Conservation (phyloP, 495 filamentous ascomycete species). For the Talaromyces nanjingensis region DNA sequence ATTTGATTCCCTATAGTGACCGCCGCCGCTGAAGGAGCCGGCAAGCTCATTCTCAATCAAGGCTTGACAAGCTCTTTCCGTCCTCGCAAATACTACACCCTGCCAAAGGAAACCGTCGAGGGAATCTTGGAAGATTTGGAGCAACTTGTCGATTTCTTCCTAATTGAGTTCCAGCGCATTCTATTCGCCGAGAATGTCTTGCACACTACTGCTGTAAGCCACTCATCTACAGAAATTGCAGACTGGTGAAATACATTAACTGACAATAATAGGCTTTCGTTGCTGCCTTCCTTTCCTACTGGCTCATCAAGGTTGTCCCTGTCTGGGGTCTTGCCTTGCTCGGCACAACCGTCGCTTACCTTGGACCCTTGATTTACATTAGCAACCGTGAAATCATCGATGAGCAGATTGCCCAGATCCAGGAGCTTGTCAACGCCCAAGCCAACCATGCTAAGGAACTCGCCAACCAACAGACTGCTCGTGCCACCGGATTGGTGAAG, state of each 20-base stretch:
- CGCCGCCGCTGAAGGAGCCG: conserved; percentile 67
- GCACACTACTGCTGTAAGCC: conserved; percentile 69
- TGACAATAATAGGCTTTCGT: conserved; percentile 55
- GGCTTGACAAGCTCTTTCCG: conserved; percentile 83
- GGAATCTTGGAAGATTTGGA: conserved; percentile 73
- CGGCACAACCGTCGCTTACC: conserved; percentile 66
- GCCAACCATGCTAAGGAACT: conserved; percentile 72
- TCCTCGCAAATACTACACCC: conserved; percentile 85
- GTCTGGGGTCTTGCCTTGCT: conserved; percentile 87
- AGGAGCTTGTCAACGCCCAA: conserved; percentile 71
- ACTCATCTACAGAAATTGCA: not conserved
- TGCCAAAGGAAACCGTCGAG: conserved; percentile 79
- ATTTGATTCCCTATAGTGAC: conserved; percentile 42
- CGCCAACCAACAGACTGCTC: conserved; percentile 72
- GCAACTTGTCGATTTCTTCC: conserved; percentile 93
- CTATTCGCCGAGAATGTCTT: conserved; percentile 89
- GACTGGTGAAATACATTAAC: conserved; percentile 12
- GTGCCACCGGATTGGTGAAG: conserved; percentile 69
- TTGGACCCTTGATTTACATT: conserved; percentile 84
- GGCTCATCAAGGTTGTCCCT: conserved; percentile 86
- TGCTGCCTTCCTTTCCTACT: conserved; percentile 80
- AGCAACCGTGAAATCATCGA: conserved; percentile 94
- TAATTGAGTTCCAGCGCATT: conserved; percentile 93
- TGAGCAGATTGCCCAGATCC: conserved; percentile 63
- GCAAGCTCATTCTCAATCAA: conserved; percentile 65